phyloP scores from a whole-genome alignment of 768 basidiomycete species.

The Leccinum imitatum region DNA sequence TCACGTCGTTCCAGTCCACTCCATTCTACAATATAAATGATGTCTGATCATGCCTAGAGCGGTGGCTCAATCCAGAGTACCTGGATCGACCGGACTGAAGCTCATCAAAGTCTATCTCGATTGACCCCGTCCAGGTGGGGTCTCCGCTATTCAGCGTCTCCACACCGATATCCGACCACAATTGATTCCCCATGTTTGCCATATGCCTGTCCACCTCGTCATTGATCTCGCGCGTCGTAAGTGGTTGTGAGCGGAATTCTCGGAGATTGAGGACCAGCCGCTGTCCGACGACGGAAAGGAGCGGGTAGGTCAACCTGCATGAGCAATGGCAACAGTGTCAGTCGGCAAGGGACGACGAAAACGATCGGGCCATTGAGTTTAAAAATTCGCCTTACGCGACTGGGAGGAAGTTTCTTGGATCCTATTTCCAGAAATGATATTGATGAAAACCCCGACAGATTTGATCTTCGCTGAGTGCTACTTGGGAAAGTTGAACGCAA shows the following conservation, averaged over 20 bases:
- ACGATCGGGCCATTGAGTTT: not conserved
- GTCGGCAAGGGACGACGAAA: not conserved
- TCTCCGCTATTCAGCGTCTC: not conserved
- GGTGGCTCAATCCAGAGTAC: not conserved
- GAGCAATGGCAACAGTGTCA: not conserved
- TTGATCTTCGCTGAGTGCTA: not conserved
- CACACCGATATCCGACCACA: not conserved
- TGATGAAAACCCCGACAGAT: not conserved
- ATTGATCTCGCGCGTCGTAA: constrained; percentile 9
- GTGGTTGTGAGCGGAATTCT: not conserved
- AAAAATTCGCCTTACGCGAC: not conserved
- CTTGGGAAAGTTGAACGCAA: not conserved
- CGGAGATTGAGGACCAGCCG: constrained; percentile 23
- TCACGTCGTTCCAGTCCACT: no score
- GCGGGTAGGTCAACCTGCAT: constrained; percentile 15
- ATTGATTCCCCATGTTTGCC: not conserved
- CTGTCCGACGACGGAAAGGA: constrained; percentile 18
- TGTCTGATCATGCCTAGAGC: no score
- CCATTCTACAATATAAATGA: no score
- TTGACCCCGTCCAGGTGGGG: not conserved
- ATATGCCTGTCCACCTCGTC: constrained; percentile 6
- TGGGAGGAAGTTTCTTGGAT: constrained; percentile 11
- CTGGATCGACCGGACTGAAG: not conserved
- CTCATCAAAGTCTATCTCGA: not conserved
- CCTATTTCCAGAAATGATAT: constrained; percentile 6